Evolutionary conservation across 2,329 filamentous ascomycete species (phyloP).

Genomic region (Tolypocladium tropicale): DNA sequence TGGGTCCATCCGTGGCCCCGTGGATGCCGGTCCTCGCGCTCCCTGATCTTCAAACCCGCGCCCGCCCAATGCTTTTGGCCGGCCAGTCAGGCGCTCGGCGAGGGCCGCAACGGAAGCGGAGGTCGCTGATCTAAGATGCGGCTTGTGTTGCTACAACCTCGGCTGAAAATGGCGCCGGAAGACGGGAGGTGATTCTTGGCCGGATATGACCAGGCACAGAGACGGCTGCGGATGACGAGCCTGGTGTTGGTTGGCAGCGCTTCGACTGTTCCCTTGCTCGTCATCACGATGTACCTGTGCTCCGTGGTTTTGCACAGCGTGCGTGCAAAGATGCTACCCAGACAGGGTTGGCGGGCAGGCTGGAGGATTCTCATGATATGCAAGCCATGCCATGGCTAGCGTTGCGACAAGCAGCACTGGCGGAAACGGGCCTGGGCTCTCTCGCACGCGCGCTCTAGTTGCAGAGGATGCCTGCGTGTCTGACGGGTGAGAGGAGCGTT

Average conservation of each 20-base stretch:
- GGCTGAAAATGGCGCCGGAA: slow-evolving; percentile 5
- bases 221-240: not conserved
- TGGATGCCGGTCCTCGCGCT: not conserved
- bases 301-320: not conserved
- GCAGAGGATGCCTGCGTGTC: not conserved
- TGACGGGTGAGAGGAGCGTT: not conserved
- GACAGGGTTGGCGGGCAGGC: not conserved
- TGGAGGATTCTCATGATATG: not conserved
- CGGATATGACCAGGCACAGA: not conserved
- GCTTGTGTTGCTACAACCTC: slow-evolving; percentile 1
- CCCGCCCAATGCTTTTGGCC: not conserved
- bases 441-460: not conserved
- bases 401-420: not conserved
- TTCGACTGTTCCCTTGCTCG: not conserved
- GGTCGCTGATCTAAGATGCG: slow-evolving; percentile 2
- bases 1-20: not conserved
- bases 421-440: not conserved
- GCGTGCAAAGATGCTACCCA: not conserved
- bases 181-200: not conserved
- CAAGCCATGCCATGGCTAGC: not conserved
- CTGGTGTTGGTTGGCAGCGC: not conserved
- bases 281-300: not conserved
- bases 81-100: not conserved
- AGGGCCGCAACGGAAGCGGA: not conserved
- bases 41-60: not conserved